phyloP scores from a whole-genome alignment of 1,284 basidiomycete species.

The Leccinum griseonigrum region DNA sequence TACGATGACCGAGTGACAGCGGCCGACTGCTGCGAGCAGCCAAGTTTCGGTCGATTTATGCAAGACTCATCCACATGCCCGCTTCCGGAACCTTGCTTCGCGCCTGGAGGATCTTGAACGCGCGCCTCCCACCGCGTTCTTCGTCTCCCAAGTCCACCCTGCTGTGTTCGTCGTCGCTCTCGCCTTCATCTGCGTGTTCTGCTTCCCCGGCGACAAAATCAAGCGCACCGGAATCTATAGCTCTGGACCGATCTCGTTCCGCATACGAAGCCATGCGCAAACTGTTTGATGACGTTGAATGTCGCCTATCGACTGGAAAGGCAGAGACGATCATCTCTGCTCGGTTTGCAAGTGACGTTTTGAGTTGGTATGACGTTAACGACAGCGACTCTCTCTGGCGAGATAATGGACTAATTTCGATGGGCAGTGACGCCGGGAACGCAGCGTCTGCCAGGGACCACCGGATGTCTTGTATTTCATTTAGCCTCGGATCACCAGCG shows the following conservation, averaged over 20 bases:
- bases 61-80: constrained; percentile 79
- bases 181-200: constrained; percentile 43
- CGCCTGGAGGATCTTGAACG: constrained; percentile 64
- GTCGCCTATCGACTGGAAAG: constrained; percentile 21
- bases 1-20: not conserved
- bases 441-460: constrained; percentile 27
- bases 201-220: constrained; percentile 52
- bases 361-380: constrained; percentile 55
- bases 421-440: constrained; percentile 56
- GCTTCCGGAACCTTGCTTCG: constrained; percentile 58
- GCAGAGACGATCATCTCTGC: constrained; percentile 27
- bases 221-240: constrained; percentile 64
- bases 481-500: not conserved
- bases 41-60: constrained; percentile 26
- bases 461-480: constrained; percentile 19
- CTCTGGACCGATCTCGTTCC: constrained; percentile 60
- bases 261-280: constrained; percentile 61
- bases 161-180: constrained; percentile 33
- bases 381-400: constrained; percentile 39
- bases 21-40: not conserved
- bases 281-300: constrained; percentile 41
- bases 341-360: constrained; percentile 43
- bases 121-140: constrained; percentile 53
- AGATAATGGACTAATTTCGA: constrained; percentile 49
- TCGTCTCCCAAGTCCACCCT: constrained; percentile 25